phyloP scores from a whole-genome alignment of 768 basidiomycete species.

The Lentinula sp. region DNA sequence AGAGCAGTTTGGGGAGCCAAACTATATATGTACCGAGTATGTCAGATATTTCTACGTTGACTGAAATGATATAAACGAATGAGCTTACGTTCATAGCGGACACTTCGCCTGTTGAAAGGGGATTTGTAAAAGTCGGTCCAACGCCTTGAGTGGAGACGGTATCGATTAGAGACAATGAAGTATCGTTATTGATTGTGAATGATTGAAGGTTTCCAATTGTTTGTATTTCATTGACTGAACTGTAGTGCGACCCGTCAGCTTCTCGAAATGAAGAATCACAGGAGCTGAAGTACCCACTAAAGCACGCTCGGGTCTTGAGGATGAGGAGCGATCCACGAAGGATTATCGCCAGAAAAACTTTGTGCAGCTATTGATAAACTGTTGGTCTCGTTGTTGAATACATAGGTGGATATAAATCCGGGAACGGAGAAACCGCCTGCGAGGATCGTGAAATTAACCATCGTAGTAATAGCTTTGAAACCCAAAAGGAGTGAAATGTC shows the following conservation, averaged over 20 bases:
- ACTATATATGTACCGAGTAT: neutral
- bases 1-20: slow-evolving; percentile 7
- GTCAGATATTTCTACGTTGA: neutral
- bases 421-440: slow-evolving; percentile 56
- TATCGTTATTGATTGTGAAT: slow-evolving; percentile 41
- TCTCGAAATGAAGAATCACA: neutral
- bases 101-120: slow-evolving; percentile 52
- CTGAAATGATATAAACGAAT: neutral
- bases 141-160: slow-evolving; percentile 45
- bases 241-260: slow-evolving; percentile 19
- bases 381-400: slow-evolving; percentile 48
- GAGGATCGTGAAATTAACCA: slow-evolving; percentile 66
- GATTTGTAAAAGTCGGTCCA: slow-evolving; percentile 43
- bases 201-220: slow-evolving; percentile 47
- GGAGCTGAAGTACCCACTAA: slow-evolving; percentile 38
- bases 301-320: slow-evolving; percentile 53
- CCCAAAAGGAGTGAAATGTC: neutral
- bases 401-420: slow-evolving; percentile 52
- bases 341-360: slow-evolving; percentile 42
- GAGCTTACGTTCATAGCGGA: slow-evolving; percentile 45
- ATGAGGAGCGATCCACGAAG: slow-evolving; percentile 57
- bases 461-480: slow-evolving; percentile 14
- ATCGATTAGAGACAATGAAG: slow-evolving; percentile 39
- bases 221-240: slow-evolving; percentile 54
- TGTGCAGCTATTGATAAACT: slow-evolving; percentile 41